Conservation (phyloP, 2,329 filamentous ascomycete genomes). For the Metarhizium sp. region DNA sequence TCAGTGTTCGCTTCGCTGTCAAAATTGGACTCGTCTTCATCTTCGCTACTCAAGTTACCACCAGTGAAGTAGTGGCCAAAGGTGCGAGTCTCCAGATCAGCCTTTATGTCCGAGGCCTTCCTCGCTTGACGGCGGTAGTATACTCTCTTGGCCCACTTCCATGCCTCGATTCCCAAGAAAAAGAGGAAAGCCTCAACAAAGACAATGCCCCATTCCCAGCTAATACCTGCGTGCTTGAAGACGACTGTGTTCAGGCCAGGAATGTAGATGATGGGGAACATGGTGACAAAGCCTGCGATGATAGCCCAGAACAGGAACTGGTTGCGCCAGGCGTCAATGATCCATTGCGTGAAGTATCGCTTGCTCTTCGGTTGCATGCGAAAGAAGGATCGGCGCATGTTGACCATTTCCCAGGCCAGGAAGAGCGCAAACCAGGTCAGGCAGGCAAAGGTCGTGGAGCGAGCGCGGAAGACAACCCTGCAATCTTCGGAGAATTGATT, state of each 20-base stretch:
- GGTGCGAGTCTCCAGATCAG: slow-evolving; percentile 21
- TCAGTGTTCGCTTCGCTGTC: slow-evolving; percentile 5
- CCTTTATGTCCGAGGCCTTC: slow-evolving; percentile 10
- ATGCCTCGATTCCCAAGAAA: slow-evolving; percentile 46
- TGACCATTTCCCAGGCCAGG: slow-evolving; percentile 67
- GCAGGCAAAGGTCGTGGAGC: slow-evolving; percentile 62
- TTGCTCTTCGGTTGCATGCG: slow-evolving; percentile 57
- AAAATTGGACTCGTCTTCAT: slow-evolving; percentile 1
- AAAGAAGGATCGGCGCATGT: slow-evolving; percentile 63
- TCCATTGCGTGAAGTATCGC: slow-evolving; percentile 55
- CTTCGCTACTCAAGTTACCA: slow-evolving; percentile 11
- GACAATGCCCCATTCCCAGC: slow-evolving; percentile 53
- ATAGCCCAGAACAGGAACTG: slow-evolving; percentile 60
- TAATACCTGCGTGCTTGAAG: slow-evolving; percentile 48
- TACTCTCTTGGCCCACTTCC: slow-evolving; percentile 49
- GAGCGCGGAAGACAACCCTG: slow-evolving; percentile 56
- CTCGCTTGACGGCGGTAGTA: slow-evolving; percentile 14
- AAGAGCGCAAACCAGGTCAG: slow-evolving; percentile 68
- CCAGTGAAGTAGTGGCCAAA: slow-evolving; percentile 23
- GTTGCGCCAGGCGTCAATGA: slow-evolving; percentile 58
- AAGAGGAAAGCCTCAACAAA: slow-evolving; percentile 46
- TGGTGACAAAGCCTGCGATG: slow-evolving; percentile 32
- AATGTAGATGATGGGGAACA: slow-evolving; percentile 45
- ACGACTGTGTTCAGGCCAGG: slow-evolving; percentile 46
- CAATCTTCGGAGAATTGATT: slow-evolving; percentile 41